These are phyloP conservation scores for Penicillium sp. DNA, from an alignment of 2,329 filamentous ascomycete genomes.

Conservation along the genomic window DNA sequence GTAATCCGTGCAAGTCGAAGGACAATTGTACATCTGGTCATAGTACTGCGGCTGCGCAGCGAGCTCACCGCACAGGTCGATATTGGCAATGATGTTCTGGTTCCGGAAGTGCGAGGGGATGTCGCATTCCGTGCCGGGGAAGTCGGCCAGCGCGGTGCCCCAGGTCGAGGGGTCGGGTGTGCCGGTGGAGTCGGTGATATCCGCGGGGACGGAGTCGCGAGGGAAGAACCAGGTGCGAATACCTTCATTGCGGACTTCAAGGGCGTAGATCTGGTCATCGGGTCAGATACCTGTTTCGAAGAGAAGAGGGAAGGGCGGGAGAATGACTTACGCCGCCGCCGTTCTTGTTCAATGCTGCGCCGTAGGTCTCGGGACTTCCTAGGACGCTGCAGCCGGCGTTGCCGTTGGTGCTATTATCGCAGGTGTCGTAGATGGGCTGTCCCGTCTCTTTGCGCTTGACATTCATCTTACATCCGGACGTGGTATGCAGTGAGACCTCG, in stretches of 20 bases:
- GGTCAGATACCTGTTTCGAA: no score
- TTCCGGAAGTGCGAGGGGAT: constrained; percentile 61
- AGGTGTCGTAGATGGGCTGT: constrained; percentile 43
- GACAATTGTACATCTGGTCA: constrained; percentile 39
- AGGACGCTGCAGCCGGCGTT: constrained; percentile 61
- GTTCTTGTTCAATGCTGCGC: constrained; percentile 51
- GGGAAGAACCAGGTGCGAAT: constrained; percentile 64
- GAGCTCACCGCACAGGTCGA: constrained; percentile 62
- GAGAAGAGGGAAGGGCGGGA: not conserved
- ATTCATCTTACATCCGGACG: constrained; percentile 52
- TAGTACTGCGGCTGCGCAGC: constrained; percentile 41
- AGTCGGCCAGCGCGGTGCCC: constrained; percentile 63
- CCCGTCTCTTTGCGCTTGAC: constrained; percentile 57
- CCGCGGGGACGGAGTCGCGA: constrained; percentile 48
- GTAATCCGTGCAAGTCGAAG: constrained; percentile 56
- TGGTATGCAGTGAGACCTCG: constrained; percentile 61
- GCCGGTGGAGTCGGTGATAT: constrained; percentile 48
- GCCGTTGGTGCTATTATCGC: constrained; percentile 50
- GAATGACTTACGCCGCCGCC: constrained; percentile 50
- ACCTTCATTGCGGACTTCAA: constrained; percentile 60
- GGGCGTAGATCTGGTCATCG: constrained; percentile 50
- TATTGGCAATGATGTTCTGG: constrained; percentile 65
- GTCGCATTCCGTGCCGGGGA: constrained; percentile 62
- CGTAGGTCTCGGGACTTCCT: constrained; percentile 48
- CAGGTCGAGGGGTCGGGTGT: constrained; percentile 61